Conservation (phyloP, 768 basidiomycete genomes). For the Clitopilus passeckerianus region DNA sequence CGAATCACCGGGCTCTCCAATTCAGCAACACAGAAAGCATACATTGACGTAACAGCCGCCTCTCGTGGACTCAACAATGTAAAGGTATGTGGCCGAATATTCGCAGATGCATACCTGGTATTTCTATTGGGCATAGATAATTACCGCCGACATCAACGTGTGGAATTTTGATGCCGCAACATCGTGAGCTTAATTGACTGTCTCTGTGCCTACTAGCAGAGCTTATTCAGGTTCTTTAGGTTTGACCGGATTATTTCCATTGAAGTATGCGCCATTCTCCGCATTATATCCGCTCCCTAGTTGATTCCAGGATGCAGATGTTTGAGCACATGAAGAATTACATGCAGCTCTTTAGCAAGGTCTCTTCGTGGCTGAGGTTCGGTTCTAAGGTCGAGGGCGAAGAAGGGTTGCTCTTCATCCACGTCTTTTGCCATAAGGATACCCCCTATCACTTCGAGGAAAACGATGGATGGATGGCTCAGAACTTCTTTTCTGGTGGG, state of each 20-base stretch:
- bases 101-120: neutral
- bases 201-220: neutral
- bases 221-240: conserved; percentile 20
- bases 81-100: conserved; percentile 25
- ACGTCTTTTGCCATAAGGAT: conserved; percentile 63
- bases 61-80: conserved; percentile 48
- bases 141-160: conserved; percentile 65
- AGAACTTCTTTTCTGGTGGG: conserved; percentile 63
- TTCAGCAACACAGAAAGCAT: conserved; percentile 60
- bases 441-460: conserved; percentile 69
- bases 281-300: neutral
- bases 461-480: conserved; percentile 70
- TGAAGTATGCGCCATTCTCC: conserved; percentile 29
- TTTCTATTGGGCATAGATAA: conserved; percentile 33
- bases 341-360: conserved; percentile 51
- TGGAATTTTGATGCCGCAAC: conserved; percentile 49
- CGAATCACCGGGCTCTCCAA: conserved; percentile 62
- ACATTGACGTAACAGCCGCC: conserved; percentile 51
- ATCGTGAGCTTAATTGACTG: conserved; percentile 25
- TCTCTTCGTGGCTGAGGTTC: conserved; percentile 63
- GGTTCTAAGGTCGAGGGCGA: conserved; percentile 16
- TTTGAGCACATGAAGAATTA: conserved; percentile 81
- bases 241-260: conserved; percentile 71
- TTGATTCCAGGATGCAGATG: conserved; percentile 33
- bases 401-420: conserved; percentile 58